Percentiles rank a stretch among this genome's conserved stretches.
These are phyloP conservation scores for Penicillium arizonense DNA, from an alignment of 495 filamentous ascomycete genomes.

Conservation along the genomic window DNA sequence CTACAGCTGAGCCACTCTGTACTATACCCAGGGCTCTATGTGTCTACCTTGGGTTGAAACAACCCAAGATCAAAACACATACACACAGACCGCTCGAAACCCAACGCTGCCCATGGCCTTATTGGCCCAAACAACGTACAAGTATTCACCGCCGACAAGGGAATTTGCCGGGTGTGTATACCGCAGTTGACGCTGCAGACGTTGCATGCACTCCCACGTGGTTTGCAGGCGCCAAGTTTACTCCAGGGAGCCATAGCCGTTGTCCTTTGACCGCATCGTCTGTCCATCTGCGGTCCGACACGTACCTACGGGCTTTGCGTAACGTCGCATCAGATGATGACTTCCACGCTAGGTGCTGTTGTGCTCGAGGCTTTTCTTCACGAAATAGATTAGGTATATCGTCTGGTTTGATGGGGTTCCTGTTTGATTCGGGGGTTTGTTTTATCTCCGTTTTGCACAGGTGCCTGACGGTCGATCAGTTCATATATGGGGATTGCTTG, in stretches of 20 bases:
- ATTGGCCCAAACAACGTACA: neutral
- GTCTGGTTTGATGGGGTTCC: neutral
- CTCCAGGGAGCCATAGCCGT: neutral
- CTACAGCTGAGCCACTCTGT: no score
- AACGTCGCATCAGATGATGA: neutral
- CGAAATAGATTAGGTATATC: neutral
- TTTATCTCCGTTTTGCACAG: neutral
- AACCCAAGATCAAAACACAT: neutral
- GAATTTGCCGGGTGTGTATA: neutral
- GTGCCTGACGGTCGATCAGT: neutral
- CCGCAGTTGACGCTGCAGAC: neutral
- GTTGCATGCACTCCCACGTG: conserved; percentile 5
- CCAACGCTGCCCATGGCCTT: neutral
- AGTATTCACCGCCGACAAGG: conserved; percentile 3
- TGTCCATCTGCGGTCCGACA: conserved; percentile 3
- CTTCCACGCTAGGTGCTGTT: neutral
- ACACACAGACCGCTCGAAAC: neutral
- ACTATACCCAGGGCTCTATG: no score
- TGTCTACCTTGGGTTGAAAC: neutral
- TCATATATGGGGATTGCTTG: neutral
- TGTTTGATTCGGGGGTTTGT: neutral
- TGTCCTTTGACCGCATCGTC: conserved; percentile 8
- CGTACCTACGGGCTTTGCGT: neutral
- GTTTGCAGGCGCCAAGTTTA: conserved; percentile 2
- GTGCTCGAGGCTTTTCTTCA: neutral